phyloP scores from a whole-genome alignment of 192 early-diverging fungal genomes.

The Backusella macrospora region DNA sequence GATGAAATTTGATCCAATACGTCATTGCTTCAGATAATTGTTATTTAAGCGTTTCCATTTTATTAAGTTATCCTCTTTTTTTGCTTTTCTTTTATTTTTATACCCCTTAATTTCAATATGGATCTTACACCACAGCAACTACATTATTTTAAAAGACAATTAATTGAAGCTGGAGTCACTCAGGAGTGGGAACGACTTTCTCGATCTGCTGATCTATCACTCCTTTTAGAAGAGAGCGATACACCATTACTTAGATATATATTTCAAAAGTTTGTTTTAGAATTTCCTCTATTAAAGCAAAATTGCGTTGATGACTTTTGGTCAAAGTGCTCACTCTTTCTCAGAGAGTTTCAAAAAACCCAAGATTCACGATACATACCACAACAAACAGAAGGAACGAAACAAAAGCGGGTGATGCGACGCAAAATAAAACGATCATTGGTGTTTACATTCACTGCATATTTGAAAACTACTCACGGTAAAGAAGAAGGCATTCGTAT shows the following conservation, averaged over 20 bases:
- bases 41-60: neutral
- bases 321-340: constrained; percentile 47
- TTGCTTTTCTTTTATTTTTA: neutral
- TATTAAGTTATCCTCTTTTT: neutral
- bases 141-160: constrained; percentile 55
- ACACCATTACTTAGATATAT: constrained; percentile 50
- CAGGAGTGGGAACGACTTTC: constrained; percentile 41
- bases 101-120: neutral
- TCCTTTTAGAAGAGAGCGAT: constrained; percentile 31
- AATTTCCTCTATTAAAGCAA: constrained; percentile 52
- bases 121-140: constrained; percentile 40
- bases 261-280: constrained; percentile 46
- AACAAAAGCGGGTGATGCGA: constrained; percentile 31
- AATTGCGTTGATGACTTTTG: constrained; percentile 40
- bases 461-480: constrained; percentile 27
- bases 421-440: constrained; percentile 31
- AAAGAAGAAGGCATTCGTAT: constrained; percentile 30
- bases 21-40: neutral
- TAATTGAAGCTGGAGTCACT: constrained; percentile 48
- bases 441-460: constrained; percentile 28
- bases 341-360: constrained; percentile 47
- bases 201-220: constrained; percentile 19
- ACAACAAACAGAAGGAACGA: constrained; percentile 1
- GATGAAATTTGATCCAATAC: constrained; percentile 5
- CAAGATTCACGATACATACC: constrained; percentile 28